Evolutionary conservation across 257 asterid species (phyloP).

Genomic region (Primulina huaijiensis): DNA sequence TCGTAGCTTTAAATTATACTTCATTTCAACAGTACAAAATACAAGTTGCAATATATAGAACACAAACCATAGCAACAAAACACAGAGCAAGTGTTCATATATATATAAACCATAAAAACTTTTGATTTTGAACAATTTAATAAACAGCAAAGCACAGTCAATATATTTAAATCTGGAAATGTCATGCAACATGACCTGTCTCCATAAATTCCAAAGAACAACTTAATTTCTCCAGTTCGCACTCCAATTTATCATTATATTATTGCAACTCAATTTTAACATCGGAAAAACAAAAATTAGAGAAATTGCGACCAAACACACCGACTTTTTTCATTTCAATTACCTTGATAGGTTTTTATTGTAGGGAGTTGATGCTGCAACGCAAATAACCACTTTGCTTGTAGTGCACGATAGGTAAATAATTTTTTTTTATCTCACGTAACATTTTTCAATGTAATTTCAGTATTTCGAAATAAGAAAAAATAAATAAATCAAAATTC

Average conservation of each 20-base stretch:
- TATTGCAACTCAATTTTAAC: slow-evolving; percentile 36
- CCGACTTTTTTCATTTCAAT: too few species aligned
- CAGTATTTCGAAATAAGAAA: too few species aligned
- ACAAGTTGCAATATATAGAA: slow-evolving; percentile 2
- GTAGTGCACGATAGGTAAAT: too few species aligned
- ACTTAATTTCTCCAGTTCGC: slow-evolving; percentile 57
- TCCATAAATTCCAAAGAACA: slow-evolving; percentile 54
- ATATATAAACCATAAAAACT: slow-evolving; percentile 13
- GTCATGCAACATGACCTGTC: slow-evolving; percentile 45
- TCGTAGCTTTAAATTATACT: neutral
- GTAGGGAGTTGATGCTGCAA: too few species aligned
- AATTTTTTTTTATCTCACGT: too few species aligned
- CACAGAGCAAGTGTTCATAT: slow-evolving; percentile 8
- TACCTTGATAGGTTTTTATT: too few species aligned
- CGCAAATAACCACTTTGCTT: too few species aligned
- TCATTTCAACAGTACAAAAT: neutral
- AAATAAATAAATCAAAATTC: too few species aligned
- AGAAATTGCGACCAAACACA: neutral
- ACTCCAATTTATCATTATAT: slow-evolving; percentile 47
- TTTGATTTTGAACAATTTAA: slow-evolving; percentile 12
- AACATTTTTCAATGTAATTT: too few species aligned
- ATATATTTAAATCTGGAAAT: slow-evolving; percentile 7
- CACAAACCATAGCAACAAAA: slow-evolving; percentile 6
- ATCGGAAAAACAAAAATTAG: neutral
- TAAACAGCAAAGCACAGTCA: slow-evolving; percentile 10